Evolutionary conservation across 345 rosid species (phyloP).

Genomic region (Cardiospermum halicacabum): DNA sequence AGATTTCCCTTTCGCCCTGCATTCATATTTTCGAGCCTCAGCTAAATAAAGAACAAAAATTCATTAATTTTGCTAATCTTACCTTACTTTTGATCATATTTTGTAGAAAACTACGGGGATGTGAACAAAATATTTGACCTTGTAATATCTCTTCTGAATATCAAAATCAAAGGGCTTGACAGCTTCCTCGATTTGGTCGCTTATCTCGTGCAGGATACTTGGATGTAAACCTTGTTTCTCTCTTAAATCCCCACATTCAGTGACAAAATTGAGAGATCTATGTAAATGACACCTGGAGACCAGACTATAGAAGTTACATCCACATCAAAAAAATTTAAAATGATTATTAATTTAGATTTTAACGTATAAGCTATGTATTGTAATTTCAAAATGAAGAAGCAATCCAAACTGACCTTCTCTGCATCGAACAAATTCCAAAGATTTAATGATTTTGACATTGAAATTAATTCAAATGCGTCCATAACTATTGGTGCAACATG

Average conservation of each 20-base stretch:
- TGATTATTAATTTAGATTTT: not conserved
- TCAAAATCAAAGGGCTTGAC: slow-evolving; percentile 93
- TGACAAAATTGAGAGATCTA: not conserved
- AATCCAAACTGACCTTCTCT: slow-evolving; percentile 56
- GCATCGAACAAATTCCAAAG: slow-evolving; percentile 73
- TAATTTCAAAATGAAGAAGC: not conserved
- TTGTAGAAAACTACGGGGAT: not conserved
- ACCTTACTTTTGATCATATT: not conserved
- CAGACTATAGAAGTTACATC: not conserved
- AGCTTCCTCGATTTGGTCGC: slow-evolving; percentile 79
- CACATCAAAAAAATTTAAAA: not conserved
- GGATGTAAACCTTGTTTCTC: slow-evolving; percentile 88
- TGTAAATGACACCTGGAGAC: not conserved
- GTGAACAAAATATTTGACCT: slow-evolving; percentile 38
- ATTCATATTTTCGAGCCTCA: slow-evolving; percentile 85
- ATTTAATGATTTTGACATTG: slow-evolving; percentile 87
- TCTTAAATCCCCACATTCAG: slow-evolving; percentile 59
- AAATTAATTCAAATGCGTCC: slow-evolving; percentile 91
- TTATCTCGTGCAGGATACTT: slow-evolving; percentile 82
- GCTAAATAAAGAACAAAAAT: slow-evolving; percentile 29
- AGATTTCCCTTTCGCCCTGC: slow-evolving; percentile 97
- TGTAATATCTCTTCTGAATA: slow-evolving; percentile 86
- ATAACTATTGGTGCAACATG: slow-evolving; percentile 75
- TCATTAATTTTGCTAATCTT: not conserved
- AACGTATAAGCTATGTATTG: not conserved